Percentiles rank a stretch among this genome's conserved stretches.
Conservation (phyloP, 352 stramenopile genomes). For the Chrysophaeum taylorii region DNA sequence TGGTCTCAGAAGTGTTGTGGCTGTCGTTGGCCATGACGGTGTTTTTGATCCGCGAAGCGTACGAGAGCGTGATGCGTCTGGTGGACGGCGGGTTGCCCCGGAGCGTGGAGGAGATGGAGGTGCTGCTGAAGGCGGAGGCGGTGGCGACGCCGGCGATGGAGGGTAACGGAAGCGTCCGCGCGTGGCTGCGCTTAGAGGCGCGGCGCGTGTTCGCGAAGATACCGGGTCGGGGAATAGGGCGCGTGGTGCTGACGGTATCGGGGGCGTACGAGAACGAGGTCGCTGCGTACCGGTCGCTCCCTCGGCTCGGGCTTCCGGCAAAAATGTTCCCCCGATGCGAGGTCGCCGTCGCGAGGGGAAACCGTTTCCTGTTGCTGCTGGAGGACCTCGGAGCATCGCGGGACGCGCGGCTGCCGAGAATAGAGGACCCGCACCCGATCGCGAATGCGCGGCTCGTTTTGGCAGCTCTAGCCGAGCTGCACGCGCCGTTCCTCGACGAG, state of each 20-base stretch:
- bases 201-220: slow-evolving; percentile 4
- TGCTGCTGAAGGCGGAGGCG: too few species aligned
- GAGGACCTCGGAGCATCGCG: background rate
- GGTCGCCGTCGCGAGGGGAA: background rate
- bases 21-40: too few species aligned
- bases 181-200: too few species aligned
- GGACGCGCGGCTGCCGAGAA: background rate
- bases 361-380: background rate
- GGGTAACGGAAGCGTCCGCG: too few species aligned
- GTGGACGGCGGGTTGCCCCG: too few species aligned
- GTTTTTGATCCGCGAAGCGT: too few species aligned
- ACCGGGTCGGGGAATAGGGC: background rate
- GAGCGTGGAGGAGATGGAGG: too few species aligned
- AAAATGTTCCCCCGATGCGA: background rate
- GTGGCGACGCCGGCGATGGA: too few species aligned
- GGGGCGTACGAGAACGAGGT: slow-evolving; percentile 10
- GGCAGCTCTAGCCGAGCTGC: background rate
- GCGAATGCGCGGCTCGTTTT: background rate
- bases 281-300: background rate
- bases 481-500: background rate
- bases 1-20: too few species aligned
- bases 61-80: too few species aligned
- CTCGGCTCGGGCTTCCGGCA: background rate
- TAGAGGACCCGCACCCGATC: background rate
- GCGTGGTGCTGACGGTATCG: background rate